Conservation (phyloP, 1,139 yeast species). For the Pichia sp. region DNA sequence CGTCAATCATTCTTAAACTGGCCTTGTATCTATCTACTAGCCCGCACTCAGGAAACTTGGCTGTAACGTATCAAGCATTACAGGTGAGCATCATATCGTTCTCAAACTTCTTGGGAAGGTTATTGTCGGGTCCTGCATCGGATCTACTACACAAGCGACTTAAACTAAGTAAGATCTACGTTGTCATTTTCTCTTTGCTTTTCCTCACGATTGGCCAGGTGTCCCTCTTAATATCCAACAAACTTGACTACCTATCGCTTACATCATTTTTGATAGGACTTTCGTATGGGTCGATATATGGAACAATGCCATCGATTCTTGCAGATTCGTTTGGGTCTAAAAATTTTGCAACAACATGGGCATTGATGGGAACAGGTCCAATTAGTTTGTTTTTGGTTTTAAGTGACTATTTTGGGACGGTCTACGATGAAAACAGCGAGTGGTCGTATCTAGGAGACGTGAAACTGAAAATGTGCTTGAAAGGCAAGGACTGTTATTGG, state of each 20-base stretch:
- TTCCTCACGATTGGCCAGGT: constrained; percentile 42
- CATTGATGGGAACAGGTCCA: constrained; percentile 54
- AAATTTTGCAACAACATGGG: constrained; percentile 79
- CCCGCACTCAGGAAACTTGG: constrained; percentile 16
- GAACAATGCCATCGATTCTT: constrained; percentile 74
- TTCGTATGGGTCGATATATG: constrained; percentile 76
- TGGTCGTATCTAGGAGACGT: constrained; percentile 28
- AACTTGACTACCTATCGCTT: constrained; percentile 39
- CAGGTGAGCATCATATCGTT: constrained; percentile 72
- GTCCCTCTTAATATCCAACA: constrained; percentile 33
- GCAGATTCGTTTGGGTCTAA: constrained; percentile 73
- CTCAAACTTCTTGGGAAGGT: constrained; percentile 62
- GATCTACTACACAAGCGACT: constrained; percentile 52
- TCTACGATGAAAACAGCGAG: constrained; percentile 38
- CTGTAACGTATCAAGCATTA: constrained; percentile 50
- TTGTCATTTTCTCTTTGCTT: constrained; percentile 48
- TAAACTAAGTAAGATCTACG: constrained; percentile 62
- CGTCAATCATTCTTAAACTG: constrained; percentile 29
- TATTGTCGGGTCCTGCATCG: constrained; percentile 62
- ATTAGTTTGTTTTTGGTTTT: constrained; percentile 38
- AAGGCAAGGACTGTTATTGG: constrained; percentile 40
- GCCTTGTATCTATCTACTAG: constrained; percentile 7
- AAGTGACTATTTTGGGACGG: constrained; percentile 41
- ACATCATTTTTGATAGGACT: constrained; percentile 64
- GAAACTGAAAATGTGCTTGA: constrained; percentile 33